Conservation (phyloP, 2,329 filamentous ascomycete species). For the Gaeumannomyces tritici region DNA sequence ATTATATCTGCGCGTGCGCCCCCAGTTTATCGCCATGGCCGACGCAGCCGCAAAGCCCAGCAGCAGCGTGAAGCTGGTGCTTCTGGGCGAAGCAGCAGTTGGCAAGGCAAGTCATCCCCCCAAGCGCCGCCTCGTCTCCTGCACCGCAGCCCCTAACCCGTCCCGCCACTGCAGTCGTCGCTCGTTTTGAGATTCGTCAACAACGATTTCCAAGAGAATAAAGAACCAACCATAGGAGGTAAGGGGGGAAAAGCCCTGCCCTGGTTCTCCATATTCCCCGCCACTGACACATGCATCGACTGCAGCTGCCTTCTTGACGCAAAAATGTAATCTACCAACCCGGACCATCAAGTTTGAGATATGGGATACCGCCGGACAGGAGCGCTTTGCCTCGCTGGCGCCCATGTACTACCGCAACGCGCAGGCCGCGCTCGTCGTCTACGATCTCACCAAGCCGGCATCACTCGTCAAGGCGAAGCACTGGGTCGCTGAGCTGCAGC, state of each 20-base stretch:
- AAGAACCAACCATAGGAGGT: slow-evolving; percentile 98
- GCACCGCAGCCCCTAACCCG: not conserved
- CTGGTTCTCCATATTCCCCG: not conserved
- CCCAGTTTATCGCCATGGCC: slow-evolving; percentile 44
- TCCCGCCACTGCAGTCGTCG: slow-evolving; percentile 58
- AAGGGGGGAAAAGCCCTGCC: slow-evolving; percentile 20
- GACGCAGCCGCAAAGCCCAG: slow-evolving; percentile 77
- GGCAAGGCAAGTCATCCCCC: slow-evolving; percentile 71
- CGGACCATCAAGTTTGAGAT: slow-evolving; percentile 92
- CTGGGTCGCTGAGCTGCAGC: slow-evolving; percentile 95
- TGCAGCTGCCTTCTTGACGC: slow-evolving; percentile 88
- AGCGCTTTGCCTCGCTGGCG: slow-evolving; percentile 90
- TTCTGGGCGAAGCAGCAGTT: slow-evolving; percentile 93
- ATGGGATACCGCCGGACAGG: slow-evolving; percentile 97
- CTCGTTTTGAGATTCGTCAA: slow-evolving; percentile 97
- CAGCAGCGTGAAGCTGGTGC: slow-evolving; percentile 98
- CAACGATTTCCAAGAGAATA: slow-evolving; percentile 99
- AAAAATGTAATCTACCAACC: slow-evolving; percentile 94
- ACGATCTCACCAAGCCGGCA: slow-evolving; percentile 94
- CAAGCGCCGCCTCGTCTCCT: not conserved
- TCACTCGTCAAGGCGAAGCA: slow-evolving; percentile 95
- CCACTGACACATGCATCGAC: not conserved
- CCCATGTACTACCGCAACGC: slow-evolving; percentile 99
- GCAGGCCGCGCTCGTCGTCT: slow-evolving; percentile 93
- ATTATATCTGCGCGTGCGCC: not conserved